Evolutionary conservation across 192 early-diverging fungal species (phyloP).

Genomic region (Linderina pennispora): DNA sequence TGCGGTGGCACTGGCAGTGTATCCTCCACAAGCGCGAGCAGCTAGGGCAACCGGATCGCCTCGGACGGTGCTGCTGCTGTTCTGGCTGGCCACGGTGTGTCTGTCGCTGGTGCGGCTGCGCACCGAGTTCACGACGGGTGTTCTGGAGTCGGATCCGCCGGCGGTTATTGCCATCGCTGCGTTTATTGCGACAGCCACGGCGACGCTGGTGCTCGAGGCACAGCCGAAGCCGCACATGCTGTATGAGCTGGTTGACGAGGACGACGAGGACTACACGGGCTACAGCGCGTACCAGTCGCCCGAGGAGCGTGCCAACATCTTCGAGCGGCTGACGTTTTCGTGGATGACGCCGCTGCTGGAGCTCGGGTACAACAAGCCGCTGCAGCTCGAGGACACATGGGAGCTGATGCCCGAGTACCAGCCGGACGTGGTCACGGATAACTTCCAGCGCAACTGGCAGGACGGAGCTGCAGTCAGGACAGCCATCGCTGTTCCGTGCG

Average conservation of each 20-base stretch:
- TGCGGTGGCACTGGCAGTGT: slow-evolving; percentile 19
- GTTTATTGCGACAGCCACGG: slow-evolving; percentile 22
- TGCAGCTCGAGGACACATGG: slow-evolving; percentile 78
- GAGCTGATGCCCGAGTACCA: slow-evolving; percentile 58
- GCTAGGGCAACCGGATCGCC: slow-evolving; percentile 20
- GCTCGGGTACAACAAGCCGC: slow-evolving; percentile 65
- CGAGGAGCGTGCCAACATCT: slow-evolving; percentile 78
- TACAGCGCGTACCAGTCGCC: slow-evolving; percentile 41
- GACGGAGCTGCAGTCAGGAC: slow-evolving; percentile 53
- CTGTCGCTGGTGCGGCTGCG: slow-evolving; percentile 32
- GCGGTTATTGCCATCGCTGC: slow-evolving; percentile 11
- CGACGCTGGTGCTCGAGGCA: slow-evolving; percentile 25
- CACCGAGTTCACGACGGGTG: slow-evolving; percentile 11
- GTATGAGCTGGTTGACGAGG: slow-evolving; percentile 18
- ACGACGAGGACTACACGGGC: slow-evolving; percentile 12
- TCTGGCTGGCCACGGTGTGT: slow-evolving; percentile 36
- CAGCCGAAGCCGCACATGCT: slow-evolving; percentile 26
- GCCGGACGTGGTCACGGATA: slow-evolving; percentile 56
- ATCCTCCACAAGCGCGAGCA: slow-evolving; percentile 35
- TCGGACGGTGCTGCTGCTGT: slow-evolving; percentile 38
- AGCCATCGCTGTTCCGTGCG: slow-evolving; percentile 69
- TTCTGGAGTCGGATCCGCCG: slow-evolving; percentile 1
- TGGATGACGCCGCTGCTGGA: slow-evolving; percentile 91
- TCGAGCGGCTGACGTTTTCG: slow-evolving; percentile 72
- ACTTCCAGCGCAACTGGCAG: slow-evolving; percentile 75